Conservation (phyloP, 352 stramenopile genomes). For the Nothophytophthora sp. region DNA sequence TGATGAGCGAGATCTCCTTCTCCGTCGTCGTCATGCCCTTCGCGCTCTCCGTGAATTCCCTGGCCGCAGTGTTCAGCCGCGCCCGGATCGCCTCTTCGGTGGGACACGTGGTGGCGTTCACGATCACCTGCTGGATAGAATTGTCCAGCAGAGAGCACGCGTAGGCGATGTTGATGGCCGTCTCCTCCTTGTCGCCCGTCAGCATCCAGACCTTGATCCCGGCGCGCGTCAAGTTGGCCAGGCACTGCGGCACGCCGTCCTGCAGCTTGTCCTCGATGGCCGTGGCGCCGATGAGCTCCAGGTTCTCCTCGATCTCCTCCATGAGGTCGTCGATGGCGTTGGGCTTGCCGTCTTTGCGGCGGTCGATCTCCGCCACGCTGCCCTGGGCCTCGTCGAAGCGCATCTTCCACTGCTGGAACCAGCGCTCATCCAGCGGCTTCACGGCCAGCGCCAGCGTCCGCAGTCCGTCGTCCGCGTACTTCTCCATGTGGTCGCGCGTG, state of each 20-base stretch:
- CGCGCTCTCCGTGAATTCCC: slow-evolving; percentile 47
- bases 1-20: slow-evolving; percentile 64
- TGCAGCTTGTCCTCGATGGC: slow-evolving; percentile 94
- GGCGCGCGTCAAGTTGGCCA: slow-evolving; percentile 76
- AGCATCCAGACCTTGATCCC: slow-evolving; percentile 96
- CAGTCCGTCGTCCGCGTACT: slow-evolving; percentile 84
- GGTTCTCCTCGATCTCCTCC: slow-evolving; percentile 79
- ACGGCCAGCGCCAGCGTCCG: slow-evolving; percentile 82
- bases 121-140: slow-evolving; percentile 76
- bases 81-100: slow-evolving; percentile 69
- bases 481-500: slow-evolving; percentile 79
- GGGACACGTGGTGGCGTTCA: slow-evolving; percentile 71
- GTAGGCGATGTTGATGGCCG: slow-evolving; percentile 96
- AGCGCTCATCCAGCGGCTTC: slow-evolving; percentile 64
- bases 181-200: slow-evolving; percentile 96
- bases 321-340: slow-evolving; percentile 78
- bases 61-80: slow-evolving; percentile 40
- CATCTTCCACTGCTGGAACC: slow-evolving; percentile 77
- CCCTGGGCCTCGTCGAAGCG: slow-evolving; percentile 70
- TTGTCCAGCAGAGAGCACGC: slow-evolving; percentile 86
- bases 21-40: slow-evolving; percentile 41
- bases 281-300: slow-evolving; percentile 88
- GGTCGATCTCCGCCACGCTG: slow-evolving; percentile 74
- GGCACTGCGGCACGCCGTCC: slow-evolving; percentile 85
- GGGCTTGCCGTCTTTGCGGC: slow-evolving; percentile 76